Conservation (phyloP, 2,329 filamentous ascomycete genomes). For the Aspergillus pseudoterreus region DNA sequence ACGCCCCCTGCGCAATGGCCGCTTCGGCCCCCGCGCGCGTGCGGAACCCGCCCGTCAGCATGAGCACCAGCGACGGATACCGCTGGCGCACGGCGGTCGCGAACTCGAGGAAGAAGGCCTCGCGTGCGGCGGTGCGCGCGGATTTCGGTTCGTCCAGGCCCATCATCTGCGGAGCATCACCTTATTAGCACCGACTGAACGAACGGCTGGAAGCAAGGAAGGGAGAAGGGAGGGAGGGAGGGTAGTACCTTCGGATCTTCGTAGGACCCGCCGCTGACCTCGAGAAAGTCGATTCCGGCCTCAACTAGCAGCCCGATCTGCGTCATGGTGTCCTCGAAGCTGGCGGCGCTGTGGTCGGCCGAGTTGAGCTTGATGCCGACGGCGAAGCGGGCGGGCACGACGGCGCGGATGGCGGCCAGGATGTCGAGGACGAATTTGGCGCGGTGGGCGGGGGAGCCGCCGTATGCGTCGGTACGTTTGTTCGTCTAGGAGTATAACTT, state of each 20-base stretch:
- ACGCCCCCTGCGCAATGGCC: constrained; percentile 45
- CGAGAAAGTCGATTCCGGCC: constrained; percentile 60
- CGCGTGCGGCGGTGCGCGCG: constrained; percentile 51
- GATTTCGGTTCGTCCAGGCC: constrained; percentile 16
- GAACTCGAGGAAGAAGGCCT: constrained; percentile 68
- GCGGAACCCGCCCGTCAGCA: constrained; percentile 64
- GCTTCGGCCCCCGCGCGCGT: constrained; percentile 49
- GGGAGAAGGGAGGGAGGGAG: no score
- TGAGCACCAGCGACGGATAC: constrained; percentile 46
- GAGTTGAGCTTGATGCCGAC: constrained; percentile 52
- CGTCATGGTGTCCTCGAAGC: constrained; percentile 52
- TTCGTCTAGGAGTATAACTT: constrained; percentile 35
- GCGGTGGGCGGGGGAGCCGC: constrained; percentile 45
- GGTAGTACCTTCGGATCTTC: constrained; percentile 48
- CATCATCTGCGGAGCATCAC: constrained; percentile 26
- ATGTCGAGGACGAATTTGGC: constrained; percentile 46
- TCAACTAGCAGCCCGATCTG: constrained; percentile 50
- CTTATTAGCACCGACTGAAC: no score
- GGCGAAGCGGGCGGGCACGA: constrained; percentile 41
- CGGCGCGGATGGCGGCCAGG: constrained; percentile 39
- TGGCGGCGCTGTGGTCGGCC: constrained; percentile 41
- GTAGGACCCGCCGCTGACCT: constrained; percentile 63
- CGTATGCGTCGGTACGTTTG: constrained; percentile 46
- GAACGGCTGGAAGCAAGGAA: no score
- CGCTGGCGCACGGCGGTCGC: constrained; percentile 49